Evolutionary conservation across 208 protist species (phyloP), one percentile per base, ranked within the genome.

Genomic region (Angomonas deanei): DNA sequence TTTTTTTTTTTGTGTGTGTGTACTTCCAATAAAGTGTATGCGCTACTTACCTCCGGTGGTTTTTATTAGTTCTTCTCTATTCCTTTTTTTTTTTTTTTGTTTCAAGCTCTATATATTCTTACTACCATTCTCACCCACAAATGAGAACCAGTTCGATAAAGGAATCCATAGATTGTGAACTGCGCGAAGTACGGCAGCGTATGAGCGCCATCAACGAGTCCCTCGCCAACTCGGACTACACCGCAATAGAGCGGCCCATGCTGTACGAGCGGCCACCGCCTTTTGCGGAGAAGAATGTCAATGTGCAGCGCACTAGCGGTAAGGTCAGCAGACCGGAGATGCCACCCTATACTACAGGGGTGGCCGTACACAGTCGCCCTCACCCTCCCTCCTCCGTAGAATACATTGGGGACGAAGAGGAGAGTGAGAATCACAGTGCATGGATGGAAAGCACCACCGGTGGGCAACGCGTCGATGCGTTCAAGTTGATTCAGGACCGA

Each of bases 401-500:
- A 19, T 6, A 10, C 6, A 1, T 21, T 4, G 55, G 23, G 1
- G 31, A 46, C 4, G 28, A 60, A 19, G 36, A 48, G 33, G 55
- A 46, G 33, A 47, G 28, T 11, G 19, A 1, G 4, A 15, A 21
- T 24, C 3, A 23, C 23, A 8, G 2, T 61, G 2, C 49, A 5
- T 5, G 3, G 53, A 31, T 11, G 55, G 33, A n/a, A n/a, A n/a
- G n/a, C n/a, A n/a, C n/a, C n/a, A n/a, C n/a, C 2, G 33, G 8
- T 10, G 55, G 34, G 23, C 56, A 39, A 39, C 26, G 28, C 19
- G 86, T 90, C 66, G 84, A 90, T 56, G 75, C 80, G 0, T 82
- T 86, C 32, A 60, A 72, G 19, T 78, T 65, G 0, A 68, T 91
- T 21, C 80, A 88, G 57, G 66, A 72, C 32, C 74, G 80, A 6